Conservation (phyloP, 208 protist genomes). For the Crithidia fasciculata region DNA sequence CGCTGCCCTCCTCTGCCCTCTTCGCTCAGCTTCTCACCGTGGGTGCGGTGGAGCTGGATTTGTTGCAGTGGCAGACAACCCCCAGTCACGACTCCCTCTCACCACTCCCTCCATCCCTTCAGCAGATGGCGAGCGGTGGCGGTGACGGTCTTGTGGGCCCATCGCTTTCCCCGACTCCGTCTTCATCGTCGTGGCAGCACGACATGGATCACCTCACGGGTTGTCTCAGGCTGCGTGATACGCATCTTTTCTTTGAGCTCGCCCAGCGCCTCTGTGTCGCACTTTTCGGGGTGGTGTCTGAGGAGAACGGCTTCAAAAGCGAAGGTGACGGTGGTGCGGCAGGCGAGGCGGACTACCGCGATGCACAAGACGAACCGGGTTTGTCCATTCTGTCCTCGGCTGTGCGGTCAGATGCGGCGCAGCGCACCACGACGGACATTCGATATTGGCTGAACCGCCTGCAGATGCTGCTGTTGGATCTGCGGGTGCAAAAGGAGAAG, state of each 20-base stretch:
- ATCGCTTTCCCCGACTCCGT: background rate
- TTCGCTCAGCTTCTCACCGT: slow-evolving; percentile 70
- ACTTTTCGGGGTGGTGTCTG: slow-evolving; percentile 13
- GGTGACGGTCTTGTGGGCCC: too few relatives aligned
- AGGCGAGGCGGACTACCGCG: too few relatives aligned
- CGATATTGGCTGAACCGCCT: slow-evolving; percentile 78
- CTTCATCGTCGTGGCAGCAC: slow-evolving; percentile 29
- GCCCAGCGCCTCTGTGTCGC: slow-evolving; percentile 23
- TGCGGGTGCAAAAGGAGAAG: background rate
- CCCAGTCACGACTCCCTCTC: background rate
- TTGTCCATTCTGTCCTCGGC: background rate
- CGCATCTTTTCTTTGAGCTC: slow-evolving; percentile 28
- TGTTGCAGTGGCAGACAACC: slow-evolving; percentile 24
- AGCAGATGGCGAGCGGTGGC: background rate
- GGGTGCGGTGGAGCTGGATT: slow-evolving; percentile 58
- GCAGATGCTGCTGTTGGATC: slow-evolving; percentile 56
- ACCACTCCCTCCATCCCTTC: background rate
- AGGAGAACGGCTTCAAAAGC: background rate
- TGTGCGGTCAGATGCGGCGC: slow-evolving; percentile 22
- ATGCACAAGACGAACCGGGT: too few relatives aligned
- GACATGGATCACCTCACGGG: slow-evolving; percentile 24
- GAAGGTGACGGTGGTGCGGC: background rate
- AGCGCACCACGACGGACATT: slow-evolving; percentile 54
- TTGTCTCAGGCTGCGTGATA: slow-evolving; percentile 20
- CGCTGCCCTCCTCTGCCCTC: slow-evolving; percentile 54